A percentile compares a stretch with the other conserved stretches of the same genome.
phyloP scores from a whole-genome alignment of 768 basidiomycete genomes.

The Phaeotremella fagi region DNA sequence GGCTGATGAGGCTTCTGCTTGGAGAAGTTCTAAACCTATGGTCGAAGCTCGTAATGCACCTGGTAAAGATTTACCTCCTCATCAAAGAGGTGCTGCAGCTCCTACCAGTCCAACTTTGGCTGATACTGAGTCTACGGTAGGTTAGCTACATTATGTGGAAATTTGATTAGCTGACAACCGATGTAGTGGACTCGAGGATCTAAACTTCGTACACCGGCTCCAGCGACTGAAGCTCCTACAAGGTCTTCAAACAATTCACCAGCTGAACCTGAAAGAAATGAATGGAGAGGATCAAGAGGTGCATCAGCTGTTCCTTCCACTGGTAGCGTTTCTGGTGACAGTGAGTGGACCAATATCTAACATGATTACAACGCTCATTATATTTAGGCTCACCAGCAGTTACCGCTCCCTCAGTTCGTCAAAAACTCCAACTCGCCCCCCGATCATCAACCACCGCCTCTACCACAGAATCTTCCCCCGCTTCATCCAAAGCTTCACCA shows the following conservation, averaged over 20 bases:
- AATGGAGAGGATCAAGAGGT: slow-evolving; percentile 37
- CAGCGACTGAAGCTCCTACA: slow-evolving; percentile 18
- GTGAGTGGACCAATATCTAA: slow-evolving; percentile 9
- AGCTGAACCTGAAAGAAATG: slow-evolving; percentile 31
- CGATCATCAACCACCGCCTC: slow-evolving; percentile 64
- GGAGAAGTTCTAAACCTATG: slow-evolving; percentile 41
- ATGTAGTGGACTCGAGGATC: slow-evolving; percentile 47
- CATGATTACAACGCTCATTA: slow-evolving; percentile 54
- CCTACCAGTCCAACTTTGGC: slow-evolving; percentile 1
- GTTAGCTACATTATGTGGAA: not conserved
- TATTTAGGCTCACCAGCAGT: slow-evolving; percentile 50
- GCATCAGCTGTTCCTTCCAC: slow-evolving; percentile 21
- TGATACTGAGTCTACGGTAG: slow-evolving; percentile 10
- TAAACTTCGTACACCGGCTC: slow-evolving; percentile 35
- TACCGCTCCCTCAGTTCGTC: slow-evolving; percentile 63
- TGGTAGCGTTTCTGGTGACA: slow-evolving; percentile 20
- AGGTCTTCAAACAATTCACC: slow-evolving; percentile 22
- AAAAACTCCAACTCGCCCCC: slow-evolving; percentile 80
- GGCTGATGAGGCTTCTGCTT: slow-evolving; percentile 39
- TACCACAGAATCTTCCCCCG: slow-evolving; percentile 58
- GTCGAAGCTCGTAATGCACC: slow-evolving; percentile 37
- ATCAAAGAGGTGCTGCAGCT: slow-evolving; percentile 50
- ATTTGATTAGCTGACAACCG: not conserved
- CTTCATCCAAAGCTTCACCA: slow-evolving; percentile 60
- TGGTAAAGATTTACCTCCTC: slow-evolving; percentile 30